A percentile compares a stretch with the other conserved stretches of the same genome.
phyloP scores from a whole-genome alignment of 1,139 yeast species.

The Diutina ranongensis region DNA sequence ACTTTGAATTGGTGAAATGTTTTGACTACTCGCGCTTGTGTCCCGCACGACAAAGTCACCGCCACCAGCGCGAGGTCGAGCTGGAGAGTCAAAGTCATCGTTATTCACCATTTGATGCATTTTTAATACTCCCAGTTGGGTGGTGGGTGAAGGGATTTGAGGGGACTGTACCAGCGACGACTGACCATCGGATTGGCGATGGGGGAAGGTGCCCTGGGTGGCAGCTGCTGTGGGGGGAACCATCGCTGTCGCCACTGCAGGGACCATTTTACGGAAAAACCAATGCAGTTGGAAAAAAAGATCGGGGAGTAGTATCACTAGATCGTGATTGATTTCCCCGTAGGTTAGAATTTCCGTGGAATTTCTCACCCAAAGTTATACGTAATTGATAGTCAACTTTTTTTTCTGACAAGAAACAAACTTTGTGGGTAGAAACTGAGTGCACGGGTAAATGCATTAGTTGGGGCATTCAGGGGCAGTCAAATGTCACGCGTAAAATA shows the following conservation, averaged over 20 bases:
- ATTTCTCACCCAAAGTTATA: background rate
- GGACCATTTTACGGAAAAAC: background rate
- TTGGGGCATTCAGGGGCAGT: background rate
- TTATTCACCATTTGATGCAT: constrained; percentile 5
- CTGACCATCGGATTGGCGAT: background rate
- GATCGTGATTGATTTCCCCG: background rate
- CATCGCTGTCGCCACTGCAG: background rate
- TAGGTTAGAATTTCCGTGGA: background rate
- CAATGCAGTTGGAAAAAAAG: background rate
- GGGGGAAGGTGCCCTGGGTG: background rate
- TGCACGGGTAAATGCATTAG: background rate
- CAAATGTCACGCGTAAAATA: background rate
- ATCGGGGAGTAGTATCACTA: too few species aligned
- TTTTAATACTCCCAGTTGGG: background rate
- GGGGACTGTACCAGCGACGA: background rate
- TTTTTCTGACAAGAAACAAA: background rate
- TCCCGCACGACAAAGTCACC: background rate
- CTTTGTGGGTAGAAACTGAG: background rate
- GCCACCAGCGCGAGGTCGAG: background rate
- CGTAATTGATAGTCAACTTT: background rate
- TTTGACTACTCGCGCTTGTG: constrained; percentile 1
- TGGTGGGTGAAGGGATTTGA: background rate
- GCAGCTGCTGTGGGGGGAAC: background rate
- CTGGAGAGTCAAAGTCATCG: background rate
- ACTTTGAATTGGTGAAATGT: background rate